phyloP scores from a whole-genome alignment of 345 rosid genomes.

The Moringa oleifera region DNA sequence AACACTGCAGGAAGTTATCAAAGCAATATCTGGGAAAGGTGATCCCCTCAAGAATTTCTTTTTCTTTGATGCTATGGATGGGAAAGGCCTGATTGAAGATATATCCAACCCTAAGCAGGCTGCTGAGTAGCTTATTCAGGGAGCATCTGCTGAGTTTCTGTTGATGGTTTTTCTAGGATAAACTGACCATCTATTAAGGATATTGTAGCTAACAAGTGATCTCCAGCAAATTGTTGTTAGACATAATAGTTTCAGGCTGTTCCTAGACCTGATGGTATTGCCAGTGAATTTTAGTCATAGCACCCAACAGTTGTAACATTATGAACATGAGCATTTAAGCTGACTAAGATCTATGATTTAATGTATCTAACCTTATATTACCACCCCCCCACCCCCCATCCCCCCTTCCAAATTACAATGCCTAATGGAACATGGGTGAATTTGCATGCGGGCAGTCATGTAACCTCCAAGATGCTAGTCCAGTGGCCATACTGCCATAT shows the following conservation, averaged over 20 bases:
- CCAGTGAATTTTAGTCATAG: neutral
- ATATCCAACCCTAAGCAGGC: conserved; percentile 32
- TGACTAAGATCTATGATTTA: no score
- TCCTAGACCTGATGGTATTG: neutral
- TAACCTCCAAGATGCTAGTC: no score
- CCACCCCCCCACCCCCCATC: no score
- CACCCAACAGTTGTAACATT: no score
- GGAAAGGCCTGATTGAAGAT: conserved; percentile 89
- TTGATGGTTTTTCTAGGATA: conserved; percentile 11
- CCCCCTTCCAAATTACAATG: no score
- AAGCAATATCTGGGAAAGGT: conserved; percentile 84
- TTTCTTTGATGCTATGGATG: conserved; percentile 79
- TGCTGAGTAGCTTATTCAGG: conserved; percentile 11
- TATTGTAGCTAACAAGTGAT: neutral
- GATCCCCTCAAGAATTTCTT: conserved; percentile 89
- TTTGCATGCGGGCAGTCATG: no score
- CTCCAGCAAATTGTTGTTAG: neutral
- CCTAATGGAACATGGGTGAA: no score
- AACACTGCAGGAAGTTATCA: conserved; percentile 74
- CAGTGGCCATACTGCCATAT: no score
- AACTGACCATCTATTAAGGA: conserved; percentile 2
- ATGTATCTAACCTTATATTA: no score
- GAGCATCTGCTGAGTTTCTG: conserved; percentile 2
- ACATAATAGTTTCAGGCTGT: neutral
- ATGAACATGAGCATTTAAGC: no score